Evolutionary conservation across 306 rosid species (phyloP).

Genomic region (Fragaria ananassa): DNA sequence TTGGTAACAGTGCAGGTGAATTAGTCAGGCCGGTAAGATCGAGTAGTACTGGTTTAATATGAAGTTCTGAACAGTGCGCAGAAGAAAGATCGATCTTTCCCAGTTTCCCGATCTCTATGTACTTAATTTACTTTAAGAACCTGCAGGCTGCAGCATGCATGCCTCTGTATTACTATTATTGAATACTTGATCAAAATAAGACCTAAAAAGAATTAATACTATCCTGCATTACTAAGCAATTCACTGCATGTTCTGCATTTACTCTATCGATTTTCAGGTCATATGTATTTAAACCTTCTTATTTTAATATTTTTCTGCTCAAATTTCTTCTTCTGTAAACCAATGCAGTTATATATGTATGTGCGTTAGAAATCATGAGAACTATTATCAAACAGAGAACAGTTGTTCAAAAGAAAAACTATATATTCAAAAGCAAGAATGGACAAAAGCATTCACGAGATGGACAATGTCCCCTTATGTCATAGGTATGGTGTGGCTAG

Average conservation of each 20-base stretch:
- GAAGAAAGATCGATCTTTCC: neutral
- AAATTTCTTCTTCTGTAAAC: neutral
- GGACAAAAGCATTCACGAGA: neutral
- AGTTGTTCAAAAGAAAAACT: neutral
- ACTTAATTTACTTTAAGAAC: neutral
- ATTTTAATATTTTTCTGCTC: neutral
- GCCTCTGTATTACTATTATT: neutral
- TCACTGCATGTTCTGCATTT: neutral
- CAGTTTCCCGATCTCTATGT: neutral
- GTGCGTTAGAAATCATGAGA: neutral
- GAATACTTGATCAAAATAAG: neutral
- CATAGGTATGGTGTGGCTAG: conserved; percentile 1
- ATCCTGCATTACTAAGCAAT: neutral
- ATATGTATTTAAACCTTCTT: neutral
- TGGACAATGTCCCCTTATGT: neutral
- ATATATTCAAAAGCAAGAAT: neutral
- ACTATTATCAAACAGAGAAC: neutral
- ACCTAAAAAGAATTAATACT: neutral
- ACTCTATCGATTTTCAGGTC: neutral
- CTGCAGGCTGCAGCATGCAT: conserved; percentile 1
- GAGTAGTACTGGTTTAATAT: neutral
- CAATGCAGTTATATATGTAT: neutral
- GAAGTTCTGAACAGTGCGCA: neutral
- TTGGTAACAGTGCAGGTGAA: neutral
- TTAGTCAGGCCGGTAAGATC: neutral